phyloP scores from a whole-genome alignment of 805 yeast genomes.

The Torulaspora delbrueckii region DNA sequence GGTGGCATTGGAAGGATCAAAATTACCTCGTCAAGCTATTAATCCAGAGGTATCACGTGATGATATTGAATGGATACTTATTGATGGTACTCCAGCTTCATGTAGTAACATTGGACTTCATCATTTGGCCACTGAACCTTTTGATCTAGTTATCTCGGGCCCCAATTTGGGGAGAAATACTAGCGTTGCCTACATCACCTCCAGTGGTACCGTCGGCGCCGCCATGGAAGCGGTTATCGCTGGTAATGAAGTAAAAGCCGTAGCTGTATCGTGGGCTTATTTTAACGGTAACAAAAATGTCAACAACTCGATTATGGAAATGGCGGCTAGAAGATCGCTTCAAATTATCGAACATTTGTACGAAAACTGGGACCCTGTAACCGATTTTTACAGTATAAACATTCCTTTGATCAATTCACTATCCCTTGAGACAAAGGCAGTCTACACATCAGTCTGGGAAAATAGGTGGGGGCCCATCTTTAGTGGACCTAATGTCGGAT shows the following conservation, averaged over 20 bases:
- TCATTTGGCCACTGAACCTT: slow-evolving; percentile 51
- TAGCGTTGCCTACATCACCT: slow-evolving; percentile 77
- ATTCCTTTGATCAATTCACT: slow-evolving; percentile 65
- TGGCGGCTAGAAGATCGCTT: slow-evolving; percentile 67
- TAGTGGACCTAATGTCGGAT: slow-evolving; percentile 23
- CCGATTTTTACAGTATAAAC: slow-evolving; percentile 78
- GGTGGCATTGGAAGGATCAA: slow-evolving; percentile 29
- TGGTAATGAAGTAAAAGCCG: slow-evolving; percentile 50
- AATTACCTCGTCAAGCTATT: slow-evolving; percentile 19
- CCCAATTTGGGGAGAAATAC: slow-evolving; percentile 96
- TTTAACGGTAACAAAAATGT: slow-evolving; percentile 45
- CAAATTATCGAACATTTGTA: slow-evolving; percentile 56
- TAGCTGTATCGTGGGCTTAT: slow-evolving; percentile 87
- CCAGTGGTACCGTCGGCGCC: slow-evolving; percentile 96
- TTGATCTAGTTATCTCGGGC: slow-evolving; percentile 87
- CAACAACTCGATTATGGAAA: slow-evolving; percentile 45
- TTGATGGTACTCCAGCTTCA: slow-evolving; percentile 95
- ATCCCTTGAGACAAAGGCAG: slow-evolving; percentile 51
- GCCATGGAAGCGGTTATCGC: slow-evolving; percentile 86
- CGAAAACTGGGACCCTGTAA: slow-evolving; percentile 50
- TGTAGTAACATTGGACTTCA: slow-evolving; percentile 87
- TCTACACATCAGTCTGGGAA: slow-evolving; percentile 72
- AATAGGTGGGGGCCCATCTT: slow-evolving; percentile 77
- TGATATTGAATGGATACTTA: slow-evolving; percentile 74
- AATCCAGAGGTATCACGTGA: slow-evolving; percentile 26